These are phyloP conservation scores for Exophiala mesophila DNA, from an alignment of 2,329 filamentous ascomycete species.

Conservation along the genomic window DNA sequence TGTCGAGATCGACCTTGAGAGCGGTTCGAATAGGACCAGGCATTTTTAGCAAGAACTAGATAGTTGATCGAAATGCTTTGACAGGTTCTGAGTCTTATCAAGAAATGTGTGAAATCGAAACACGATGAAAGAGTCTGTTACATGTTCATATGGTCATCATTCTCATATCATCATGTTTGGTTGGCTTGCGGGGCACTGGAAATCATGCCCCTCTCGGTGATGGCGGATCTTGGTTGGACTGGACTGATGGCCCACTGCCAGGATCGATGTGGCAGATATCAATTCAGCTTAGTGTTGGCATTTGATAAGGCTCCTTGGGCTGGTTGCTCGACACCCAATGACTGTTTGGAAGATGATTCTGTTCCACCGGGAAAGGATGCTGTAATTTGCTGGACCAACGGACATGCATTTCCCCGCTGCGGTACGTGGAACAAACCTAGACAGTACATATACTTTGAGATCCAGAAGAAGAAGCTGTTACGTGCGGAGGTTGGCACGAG, in stretches of 20 bases:
- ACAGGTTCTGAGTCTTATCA: no score
- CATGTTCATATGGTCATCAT: no score
- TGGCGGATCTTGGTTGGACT: constrained; percentile 13
- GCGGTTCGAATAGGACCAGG: constrained; percentile 57
- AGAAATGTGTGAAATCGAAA: no score
- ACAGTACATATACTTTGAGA: no score
- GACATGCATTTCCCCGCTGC: constrained; percentile 14
- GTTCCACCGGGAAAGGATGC: constrained; percentile 19
- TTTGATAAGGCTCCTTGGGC: constrained; percentile 18
- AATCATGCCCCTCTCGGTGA: constrained; percentile 19
- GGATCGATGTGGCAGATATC: constrained; percentile 6
- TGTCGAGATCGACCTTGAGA: constrained; percentile 67
- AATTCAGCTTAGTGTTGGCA: constrained; percentile 8
- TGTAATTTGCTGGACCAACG: constrained; percentile 19
- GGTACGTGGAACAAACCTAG: no score
- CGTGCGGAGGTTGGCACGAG: no score
- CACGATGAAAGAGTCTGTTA: no score
- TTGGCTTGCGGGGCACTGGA: constrained; percentile 18
- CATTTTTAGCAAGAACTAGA: constrained; percentile 10
- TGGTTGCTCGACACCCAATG: constrained; percentile 13
- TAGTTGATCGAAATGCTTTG: no score
- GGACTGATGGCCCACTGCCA: no score
- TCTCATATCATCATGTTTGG: constrained; percentile 10
- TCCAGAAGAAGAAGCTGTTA: not conserved
- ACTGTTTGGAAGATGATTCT: constrained; percentile 1